A percentile compares a stretch with the other conserved stretches of the same genome.
phyloP scores from a whole-genome alignment of 2,329 filamentous ascomycete species.

The Colletotrichum eremochloae region DNA sequence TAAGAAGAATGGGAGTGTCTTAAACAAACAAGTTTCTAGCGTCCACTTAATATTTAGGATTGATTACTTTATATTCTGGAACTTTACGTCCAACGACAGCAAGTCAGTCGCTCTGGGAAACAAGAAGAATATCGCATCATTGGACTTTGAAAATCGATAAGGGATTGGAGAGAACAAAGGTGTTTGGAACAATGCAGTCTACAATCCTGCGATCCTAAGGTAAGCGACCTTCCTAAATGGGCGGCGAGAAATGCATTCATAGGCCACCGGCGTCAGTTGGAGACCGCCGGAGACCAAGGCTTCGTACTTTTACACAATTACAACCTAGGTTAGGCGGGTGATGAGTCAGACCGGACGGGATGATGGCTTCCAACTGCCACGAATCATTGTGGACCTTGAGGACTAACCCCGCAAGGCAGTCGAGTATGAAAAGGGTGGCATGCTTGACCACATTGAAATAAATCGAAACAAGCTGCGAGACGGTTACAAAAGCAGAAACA shows the following conservation, averaged over 20 bases:
- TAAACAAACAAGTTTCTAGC: no score
- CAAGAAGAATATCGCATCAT: no score
- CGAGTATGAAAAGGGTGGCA: background rate
- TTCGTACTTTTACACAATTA: no score
- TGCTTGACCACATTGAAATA: no score
- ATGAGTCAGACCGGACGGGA: constrained; percentile 35
- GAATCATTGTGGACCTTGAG: background rate
- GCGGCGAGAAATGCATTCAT: background rate
- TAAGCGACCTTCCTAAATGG: constrained; percentile 26
- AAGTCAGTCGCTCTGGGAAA: no score
- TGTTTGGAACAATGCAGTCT: background rate
- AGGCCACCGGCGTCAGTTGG: background rate
- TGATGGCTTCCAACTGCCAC: background rate
- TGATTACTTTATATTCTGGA: no score
- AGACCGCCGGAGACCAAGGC: background rate
- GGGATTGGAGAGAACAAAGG: no score
- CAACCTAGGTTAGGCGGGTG: background rate
- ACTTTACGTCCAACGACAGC: no score
- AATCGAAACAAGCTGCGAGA: background rate
- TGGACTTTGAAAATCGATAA: no score
- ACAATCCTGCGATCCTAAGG: background rate
- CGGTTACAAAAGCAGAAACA: background rate
- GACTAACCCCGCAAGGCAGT: background rate
- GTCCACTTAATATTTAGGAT: no score
- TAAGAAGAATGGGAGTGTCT: no score